These are phyloP conservation scores for Solanum gandarillasii DNA, from an alignment of 257 asterid genomes.

Conservation along the genomic window DNA sequence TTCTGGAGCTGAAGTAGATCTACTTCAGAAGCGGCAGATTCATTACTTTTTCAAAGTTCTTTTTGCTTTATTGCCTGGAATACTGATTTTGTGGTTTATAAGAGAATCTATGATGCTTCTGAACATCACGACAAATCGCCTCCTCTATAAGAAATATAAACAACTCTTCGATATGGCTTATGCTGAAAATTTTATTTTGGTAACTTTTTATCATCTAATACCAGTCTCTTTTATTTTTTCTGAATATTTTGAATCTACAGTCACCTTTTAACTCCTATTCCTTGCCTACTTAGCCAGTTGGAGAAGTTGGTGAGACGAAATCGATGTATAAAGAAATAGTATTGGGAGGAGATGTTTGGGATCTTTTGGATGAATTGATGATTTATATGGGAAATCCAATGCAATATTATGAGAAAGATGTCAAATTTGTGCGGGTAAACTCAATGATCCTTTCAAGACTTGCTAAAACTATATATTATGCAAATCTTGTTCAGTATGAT, in stretches of 20 bases:
- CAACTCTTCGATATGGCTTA: constrained; percentile 88
- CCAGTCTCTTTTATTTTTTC: not conserved
- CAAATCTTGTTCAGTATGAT: not conserved
- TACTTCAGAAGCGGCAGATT: constrained; percentile 74
- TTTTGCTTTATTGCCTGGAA: constrained; percentile 78
- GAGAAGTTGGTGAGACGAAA: constrained; percentile 78
- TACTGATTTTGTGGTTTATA: constrained; percentile 77
- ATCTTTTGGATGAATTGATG: constrained; percentile 94
- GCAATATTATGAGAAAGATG: constrained; percentile 87
- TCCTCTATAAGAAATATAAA: constrained; percentile 71
- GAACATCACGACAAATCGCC: constrained; percentile 61
- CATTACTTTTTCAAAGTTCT: constrained; percentile 81
- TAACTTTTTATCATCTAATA: constrained; percentile 19
- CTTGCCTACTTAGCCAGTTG: constrained; percentile 62
- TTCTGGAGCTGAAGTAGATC: constrained; percentile 92
- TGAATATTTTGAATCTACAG: not conserved
- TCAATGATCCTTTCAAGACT: not conserved
- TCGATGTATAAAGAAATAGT: constrained; percentile 88
- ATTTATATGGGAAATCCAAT: constrained; percentile 90
- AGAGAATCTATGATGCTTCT: constrained; percentile 82
- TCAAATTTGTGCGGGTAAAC: constrained; percentile 90
- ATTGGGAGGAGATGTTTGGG: constrained; percentile 99
- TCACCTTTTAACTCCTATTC: constrained; percentile 11
- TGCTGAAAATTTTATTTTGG: constrained; percentile 91
- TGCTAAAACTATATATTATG: constrained; percentile 3